Conservation (phyloP, 768 basidiomycete species). For the Chlorophyllum brunneum region DNA sequence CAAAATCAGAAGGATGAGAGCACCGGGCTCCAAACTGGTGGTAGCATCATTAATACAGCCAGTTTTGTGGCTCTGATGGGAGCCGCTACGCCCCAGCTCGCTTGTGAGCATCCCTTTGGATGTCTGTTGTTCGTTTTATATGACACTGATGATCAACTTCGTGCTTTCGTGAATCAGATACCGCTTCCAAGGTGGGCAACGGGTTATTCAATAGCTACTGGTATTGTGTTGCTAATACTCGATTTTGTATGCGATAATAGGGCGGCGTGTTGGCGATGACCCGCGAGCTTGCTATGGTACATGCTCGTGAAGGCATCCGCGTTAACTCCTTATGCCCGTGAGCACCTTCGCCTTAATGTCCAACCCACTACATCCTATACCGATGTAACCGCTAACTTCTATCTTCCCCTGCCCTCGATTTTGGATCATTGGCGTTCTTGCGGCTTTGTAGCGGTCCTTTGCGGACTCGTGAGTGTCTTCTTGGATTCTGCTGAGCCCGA, state of each 20-base stretch:
- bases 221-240: not conserved
- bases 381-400: not conserved
- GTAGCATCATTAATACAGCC: slow-evolving; percentile 97
- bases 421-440: slow-evolving; percentile 11
- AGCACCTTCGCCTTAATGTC: slow-evolving; percentile 26
- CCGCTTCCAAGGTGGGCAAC: slow-evolving; percentile 77
- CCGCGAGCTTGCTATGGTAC: slow-evolving; percentile 95
- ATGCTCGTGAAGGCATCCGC: slow-evolving; percentile 95
- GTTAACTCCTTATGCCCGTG: slow-evolving; percentile 96
- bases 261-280: slow-evolving; percentile 99
- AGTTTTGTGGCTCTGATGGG: slow-evolving; percentile 96
- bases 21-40: slow-evolving; percentile 77
- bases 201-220: not conserved
- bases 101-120: slow-evolving; percentile 53
- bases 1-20: slow-evolving; percentile 79
- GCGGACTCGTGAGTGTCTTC: slow-evolving; percentile 71
- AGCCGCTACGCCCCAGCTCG: slow-evolving; percentile 97
- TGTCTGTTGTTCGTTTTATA: not conserved
- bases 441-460: slow-evolving; percentile 71
- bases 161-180: slow-evolving; percentile 50
- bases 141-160: slow-evolving; percentile 14
- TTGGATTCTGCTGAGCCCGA: not conserved
- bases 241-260: slow-evolving; percentile 28
- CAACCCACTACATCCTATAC: not conserved
- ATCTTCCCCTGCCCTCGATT: slow-evolving; percentile 7